These are phyloP conservation scores for Scutellaria barbata DNA, from an alignment of 257 asterid genomes.

Conservation along the genomic window DNA sequence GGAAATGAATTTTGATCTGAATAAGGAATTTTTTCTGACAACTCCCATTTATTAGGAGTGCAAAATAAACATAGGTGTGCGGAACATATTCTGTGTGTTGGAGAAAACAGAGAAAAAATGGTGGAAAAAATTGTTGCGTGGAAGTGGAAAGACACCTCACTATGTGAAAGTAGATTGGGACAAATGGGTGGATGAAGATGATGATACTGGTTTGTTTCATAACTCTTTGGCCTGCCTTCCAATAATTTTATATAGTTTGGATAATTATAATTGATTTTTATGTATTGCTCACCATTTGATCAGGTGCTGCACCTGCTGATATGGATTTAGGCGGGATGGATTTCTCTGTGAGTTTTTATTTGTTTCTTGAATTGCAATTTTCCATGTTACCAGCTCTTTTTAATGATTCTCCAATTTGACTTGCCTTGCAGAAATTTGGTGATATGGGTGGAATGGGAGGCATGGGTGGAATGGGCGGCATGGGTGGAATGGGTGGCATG, in stretches of 20 bases:
- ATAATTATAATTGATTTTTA: not conserved
- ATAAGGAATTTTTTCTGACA: not conserved
- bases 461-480: constrained; percentile 42
- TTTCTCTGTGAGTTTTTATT: constrained; percentile 67
- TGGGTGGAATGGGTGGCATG: constrained; percentile 42
- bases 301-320: constrained; percentile 81
- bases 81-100: constrained; percentile 74
- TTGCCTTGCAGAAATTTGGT: constrained; percentile 66
- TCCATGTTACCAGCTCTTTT: not conserved
- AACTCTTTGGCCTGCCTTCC: not conserved
- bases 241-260: not conserved
- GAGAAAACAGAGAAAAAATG: constrained; percentile 86
- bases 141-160: constrained; percentile 82
- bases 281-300: constrained; percentile 21
- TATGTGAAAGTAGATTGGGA: constrained; percentile 97
- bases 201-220: constrained; percentile 53
- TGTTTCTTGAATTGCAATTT: not conserved
- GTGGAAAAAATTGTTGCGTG: constrained; percentile 85
- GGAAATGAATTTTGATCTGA: not conserved
- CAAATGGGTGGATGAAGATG: constrained; percentile 97
- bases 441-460: constrained; percentile 59
- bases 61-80: constrained; percentile 74
- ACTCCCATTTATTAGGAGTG: constrained; percentile 55
- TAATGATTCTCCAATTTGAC: constrained; percentile 32
- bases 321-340: constrained; percentile 89